Base-by-base conservation (phyloP, 2,329 filamentous ascomycete species). In the Fusarium penzigii region DNA sequence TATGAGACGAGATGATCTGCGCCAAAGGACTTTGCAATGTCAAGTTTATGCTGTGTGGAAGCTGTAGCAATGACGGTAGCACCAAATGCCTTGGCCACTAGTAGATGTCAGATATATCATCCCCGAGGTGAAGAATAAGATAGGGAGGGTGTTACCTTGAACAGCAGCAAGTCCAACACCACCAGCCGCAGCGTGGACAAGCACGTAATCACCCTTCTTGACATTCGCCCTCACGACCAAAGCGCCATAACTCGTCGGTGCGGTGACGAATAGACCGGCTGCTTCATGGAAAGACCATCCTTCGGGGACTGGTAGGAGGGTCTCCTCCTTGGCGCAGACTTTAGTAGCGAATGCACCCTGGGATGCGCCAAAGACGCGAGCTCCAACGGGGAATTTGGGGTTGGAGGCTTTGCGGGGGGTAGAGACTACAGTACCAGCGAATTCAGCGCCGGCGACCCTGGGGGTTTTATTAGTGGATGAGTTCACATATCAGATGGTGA, bases 51-150 rank as follows among this genome's bases (percentile, higher is more conserved):
- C 62, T 83, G 71, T 2, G 88, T 89, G 1, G 92, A 91, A 0
- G 92, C 93, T 0, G 93, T 97, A 5, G 93, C 93, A 56, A 97
- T 87, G n/a, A 97, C 93, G 3, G 82, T 94, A 10, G 93, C 93
- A 7, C 93, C 93, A 46, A 89, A 86, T 0, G 92, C 93, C 74
- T 97, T 97, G 29, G 93, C 93, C 55, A 97, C 77, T 78, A 43
- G 16, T n/a, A 14, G 32, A 16, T 7, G 42, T 61, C 32, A 62
- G 52, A 44, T 25, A 25, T 25, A 25, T 5, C 20, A 25, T 25
- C 20, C 20, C 20, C 5, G 7, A 25, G 20, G 20, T 25, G 20
- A 36, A 10, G 17, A 9, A 9, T 9, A 20, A 16, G 7, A 36
- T 17, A 11, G 7, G 2, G 2, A 17, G 6, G 14, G 20, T 51